Conservation (phyloP, 495 filamentous ascomycete genomes). For the Penicillium taxi region DNA sequence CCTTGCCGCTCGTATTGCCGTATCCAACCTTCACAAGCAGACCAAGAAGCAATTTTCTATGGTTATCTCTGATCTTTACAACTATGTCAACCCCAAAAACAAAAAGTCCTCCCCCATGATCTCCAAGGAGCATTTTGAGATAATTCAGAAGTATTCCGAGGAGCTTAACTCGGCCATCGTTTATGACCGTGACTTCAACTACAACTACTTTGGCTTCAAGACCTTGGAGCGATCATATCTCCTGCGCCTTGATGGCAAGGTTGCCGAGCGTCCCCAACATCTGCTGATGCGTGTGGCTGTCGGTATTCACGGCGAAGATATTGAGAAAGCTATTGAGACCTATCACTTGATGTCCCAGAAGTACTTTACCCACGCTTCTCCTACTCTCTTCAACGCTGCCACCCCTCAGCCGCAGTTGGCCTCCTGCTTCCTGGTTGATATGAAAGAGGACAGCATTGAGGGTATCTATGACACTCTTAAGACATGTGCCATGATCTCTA, state of each 20-base stretch:
- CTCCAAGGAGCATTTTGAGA: constrained; percentile 76
- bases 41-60: constrained; percentile 98
- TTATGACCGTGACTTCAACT: constrained; percentile 99
- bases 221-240: constrained; percentile 96
- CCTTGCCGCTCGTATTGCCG: constrained; percentile 94
- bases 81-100: constrained; percentile 97
- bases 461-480: constrained; percentile 99
- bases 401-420: constrained; percentile 89
- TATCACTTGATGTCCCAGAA: constrained; percentile 98
- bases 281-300: constrained; percentile 99
- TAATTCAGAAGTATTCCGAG: constrained; percentile 87
- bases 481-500: constrained; percentile 99
- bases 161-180: constrained; percentile 98
- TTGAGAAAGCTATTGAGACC: constrained; percentile 90
- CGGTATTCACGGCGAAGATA: constrained; percentile 88
- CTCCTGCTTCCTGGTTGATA: constrained; percentile 96
- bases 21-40: constrained; percentile 99
- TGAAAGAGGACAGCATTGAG: constrained; percentile 98
- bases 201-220: constrained; percentile 99
- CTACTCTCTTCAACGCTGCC: constrained; percentile 95
- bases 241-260: constrained; percentile 82
- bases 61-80: constrained; percentile 85
- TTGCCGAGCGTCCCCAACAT: constrained; percentile 94
- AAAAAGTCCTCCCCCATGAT: constrained; percentile 83
- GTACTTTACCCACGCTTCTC: constrained; percentile 95